Evolutionary conservation across 2,329 filamentous ascomycete species (phyloP).

Genomic region (Ceratocystis lukuohia): DNA sequence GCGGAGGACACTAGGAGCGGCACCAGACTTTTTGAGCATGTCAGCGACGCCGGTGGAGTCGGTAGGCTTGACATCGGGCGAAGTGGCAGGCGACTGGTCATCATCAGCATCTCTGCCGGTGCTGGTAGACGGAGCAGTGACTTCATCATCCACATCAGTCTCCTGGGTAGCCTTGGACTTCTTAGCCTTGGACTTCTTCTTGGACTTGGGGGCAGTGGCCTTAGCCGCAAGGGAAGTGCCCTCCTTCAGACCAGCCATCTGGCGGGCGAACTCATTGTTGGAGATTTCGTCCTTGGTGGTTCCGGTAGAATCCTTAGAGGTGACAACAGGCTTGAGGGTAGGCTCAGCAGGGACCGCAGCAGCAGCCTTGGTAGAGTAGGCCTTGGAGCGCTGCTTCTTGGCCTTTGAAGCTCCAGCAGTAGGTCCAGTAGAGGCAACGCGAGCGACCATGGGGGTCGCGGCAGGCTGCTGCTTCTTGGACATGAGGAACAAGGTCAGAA

Average conservation of each 20-base stretch:
- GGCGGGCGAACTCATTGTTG: slow-evolving; percentile 63
- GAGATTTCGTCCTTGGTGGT: slow-evolving; percentile 39
- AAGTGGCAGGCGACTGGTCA: slow-evolving; percentile 57
- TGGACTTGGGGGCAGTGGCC: slow-evolving; percentile 42
- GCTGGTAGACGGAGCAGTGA: slow-evolving; percentile 50
- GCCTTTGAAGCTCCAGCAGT: slow-evolving; percentile 28
- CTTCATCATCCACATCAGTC: slow-evolving; percentile 31
- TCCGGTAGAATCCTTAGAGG: slow-evolving; percentile 25
- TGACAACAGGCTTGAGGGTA: background rate
- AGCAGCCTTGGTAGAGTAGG: slow-evolving; percentile 27
- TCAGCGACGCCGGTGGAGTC: slow-evolving; percentile 64
- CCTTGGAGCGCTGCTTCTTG: slow-evolving; percentile 36
- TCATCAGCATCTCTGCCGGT: slow-evolving; percentile 67
- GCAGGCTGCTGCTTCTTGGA: slow-evolving; percentile 26
- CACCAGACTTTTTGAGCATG: slow-evolving; percentile 66
- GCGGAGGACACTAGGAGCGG: slow-evolving; percentile 62
- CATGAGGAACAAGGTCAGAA: slow-evolving; percentile 28
- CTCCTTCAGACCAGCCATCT: slow-evolving; percentile 56
- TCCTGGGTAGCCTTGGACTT: slow-evolving; percentile 48
- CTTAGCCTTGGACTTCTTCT: slow-evolving; percentile 53
- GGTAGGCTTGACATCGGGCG: slow-evolving; percentile 46
- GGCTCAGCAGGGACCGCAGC: slow-evolving; percentile 17
- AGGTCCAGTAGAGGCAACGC: background rate
- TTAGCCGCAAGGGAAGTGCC: slow-evolving; percentile 38
- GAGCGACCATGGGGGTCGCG: slow-evolving; percentile 1